Conservation (phyloP, 2,329 filamentous ascomycete genomes). For the Pseudogymnoascus sp. region DNA sequence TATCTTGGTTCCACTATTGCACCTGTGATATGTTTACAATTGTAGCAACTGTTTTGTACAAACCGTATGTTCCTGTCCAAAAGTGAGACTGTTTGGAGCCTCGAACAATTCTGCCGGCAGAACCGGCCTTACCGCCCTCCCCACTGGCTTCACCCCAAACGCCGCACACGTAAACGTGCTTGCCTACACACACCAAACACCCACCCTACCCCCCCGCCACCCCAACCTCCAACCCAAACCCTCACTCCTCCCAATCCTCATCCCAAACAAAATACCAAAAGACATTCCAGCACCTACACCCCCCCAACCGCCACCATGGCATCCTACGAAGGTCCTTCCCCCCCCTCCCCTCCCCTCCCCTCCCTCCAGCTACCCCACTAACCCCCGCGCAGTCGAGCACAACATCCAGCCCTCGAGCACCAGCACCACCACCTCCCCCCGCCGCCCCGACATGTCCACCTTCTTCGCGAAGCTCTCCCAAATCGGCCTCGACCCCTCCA, state of each 20-base stretch:
- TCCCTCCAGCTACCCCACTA: slow-evolving; percentile 4
- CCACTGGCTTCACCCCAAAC: background rate
- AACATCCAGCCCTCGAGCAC: slow-evolving; percentile 42
- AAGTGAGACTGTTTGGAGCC: background rate
- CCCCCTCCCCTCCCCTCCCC: background rate
- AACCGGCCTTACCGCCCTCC: background rate
- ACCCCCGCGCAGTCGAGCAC: slow-evolving; percentile 48
- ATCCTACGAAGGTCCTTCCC: slow-evolving; percentile 1
- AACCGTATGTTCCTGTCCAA: background rate
- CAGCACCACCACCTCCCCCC: slow-evolving; percentile 25
- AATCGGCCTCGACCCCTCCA: slow-evolving; percentile 24
- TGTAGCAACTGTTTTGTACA: background rate
- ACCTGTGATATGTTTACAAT: background rate
- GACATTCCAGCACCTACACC: background rate
- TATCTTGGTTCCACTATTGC: background rate
- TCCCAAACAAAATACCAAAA: background rate
- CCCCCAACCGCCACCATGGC: background rate
- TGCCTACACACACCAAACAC: background rate
- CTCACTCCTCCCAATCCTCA: background rate
- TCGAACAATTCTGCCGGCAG: background rate
- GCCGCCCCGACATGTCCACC: slow-evolving; percentile 55
- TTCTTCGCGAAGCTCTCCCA: slow-evolving; percentile 48
- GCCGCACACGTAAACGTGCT: background rate
- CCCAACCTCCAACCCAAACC: background rate
- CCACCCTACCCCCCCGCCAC: background rate